These are phyloP conservation scores for Gastrolobium villosum DNA, from an alignment of 306 rosid genomes.

Conservation along the genomic window DNA sequence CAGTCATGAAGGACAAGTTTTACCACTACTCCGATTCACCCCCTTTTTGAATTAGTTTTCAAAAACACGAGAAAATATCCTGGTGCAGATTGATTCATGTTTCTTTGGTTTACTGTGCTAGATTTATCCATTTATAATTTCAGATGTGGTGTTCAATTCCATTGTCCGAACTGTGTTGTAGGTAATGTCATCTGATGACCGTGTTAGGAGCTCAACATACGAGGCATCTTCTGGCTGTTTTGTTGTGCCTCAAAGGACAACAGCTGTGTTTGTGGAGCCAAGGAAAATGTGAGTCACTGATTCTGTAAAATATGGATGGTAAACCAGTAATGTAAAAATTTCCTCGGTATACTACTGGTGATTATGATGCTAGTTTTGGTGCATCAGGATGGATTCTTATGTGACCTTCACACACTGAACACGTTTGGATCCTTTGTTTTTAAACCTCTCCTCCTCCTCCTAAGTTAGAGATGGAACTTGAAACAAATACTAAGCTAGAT, in stretches of 20 bases:
- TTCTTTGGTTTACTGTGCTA: conserved; percentile 7
- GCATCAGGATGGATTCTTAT: neutral
- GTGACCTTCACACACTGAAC: conserved; percentile 25
- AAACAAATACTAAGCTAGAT: neutral
- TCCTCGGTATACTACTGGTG: neutral
- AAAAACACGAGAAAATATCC: neutral
- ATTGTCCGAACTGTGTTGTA: conserved; percentile 43
- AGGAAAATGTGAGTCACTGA: conserved; percentile 50
- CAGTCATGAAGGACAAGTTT: too few relatives aligned
- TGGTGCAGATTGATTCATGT: conserved; percentile 7
- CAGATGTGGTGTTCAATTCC: neutral
- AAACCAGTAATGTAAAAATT: conserved; percentile 16
- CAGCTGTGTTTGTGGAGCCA: conserved; percentile 84
- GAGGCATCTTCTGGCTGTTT: conserved; percentile 76
- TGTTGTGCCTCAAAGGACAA: conserved; percentile 70
- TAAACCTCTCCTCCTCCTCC: neutral
- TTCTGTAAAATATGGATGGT: conserved; percentile 5
- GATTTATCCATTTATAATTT: conserved; percentile 26
- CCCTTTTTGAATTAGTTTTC: neutral
- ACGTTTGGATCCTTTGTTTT: neutral
- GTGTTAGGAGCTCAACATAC: conserved; percentile 73
- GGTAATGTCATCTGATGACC: conserved; percentile 68
- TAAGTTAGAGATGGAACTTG: neutral
- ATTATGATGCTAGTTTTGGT: conserved; percentile 25
- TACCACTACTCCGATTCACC: too few relatives aligned